Conservation (phyloP, 306 rosid genomes). For the Carpinus fangiana region DNA sequence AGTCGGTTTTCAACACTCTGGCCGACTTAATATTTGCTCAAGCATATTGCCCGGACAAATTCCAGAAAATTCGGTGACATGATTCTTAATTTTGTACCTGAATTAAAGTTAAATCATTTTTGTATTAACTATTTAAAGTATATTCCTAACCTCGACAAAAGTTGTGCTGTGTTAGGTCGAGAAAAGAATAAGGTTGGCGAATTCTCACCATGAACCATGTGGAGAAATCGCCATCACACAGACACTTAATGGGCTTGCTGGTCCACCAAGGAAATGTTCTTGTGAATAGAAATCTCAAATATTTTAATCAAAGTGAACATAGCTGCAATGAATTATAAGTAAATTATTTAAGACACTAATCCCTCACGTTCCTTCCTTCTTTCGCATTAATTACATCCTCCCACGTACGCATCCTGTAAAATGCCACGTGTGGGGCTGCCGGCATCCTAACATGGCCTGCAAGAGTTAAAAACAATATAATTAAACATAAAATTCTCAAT, state of each 20-base stretch:
- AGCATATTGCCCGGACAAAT: no score
- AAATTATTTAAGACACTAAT: not conserved
- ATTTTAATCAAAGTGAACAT: conserved; percentile 1
- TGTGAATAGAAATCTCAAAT: conserved; percentile 18
- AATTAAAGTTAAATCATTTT: not conserved
- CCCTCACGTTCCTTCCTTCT: conserved; percentile 1
- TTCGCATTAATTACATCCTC: not conserved
- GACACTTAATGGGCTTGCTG: conserved; percentile 26
- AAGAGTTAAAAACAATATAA: not conserved
- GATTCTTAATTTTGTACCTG: not conserved
- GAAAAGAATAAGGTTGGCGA: conserved; percentile 23
- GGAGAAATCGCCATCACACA: conserved; percentile 33
- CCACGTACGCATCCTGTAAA: not conserved
- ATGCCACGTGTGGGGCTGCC: conserved; percentile 1
- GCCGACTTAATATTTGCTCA: no score
- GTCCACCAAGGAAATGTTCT: conserved; percentile 28
- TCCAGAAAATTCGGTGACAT: no score
- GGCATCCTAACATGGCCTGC: not conserved
- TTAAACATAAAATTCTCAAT: not conserved
- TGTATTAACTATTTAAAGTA: not conserved
- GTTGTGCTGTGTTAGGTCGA: not conserved
- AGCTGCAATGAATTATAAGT: not conserved
- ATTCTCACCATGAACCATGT: conserved; percentile 33
- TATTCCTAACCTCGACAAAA: not conserved
- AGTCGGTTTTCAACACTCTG: no score